Evolutionary conservation across 2,329 filamentous ascomycete species (phyloP).

Genomic region (Colletotrichum endophyticum): DNA sequence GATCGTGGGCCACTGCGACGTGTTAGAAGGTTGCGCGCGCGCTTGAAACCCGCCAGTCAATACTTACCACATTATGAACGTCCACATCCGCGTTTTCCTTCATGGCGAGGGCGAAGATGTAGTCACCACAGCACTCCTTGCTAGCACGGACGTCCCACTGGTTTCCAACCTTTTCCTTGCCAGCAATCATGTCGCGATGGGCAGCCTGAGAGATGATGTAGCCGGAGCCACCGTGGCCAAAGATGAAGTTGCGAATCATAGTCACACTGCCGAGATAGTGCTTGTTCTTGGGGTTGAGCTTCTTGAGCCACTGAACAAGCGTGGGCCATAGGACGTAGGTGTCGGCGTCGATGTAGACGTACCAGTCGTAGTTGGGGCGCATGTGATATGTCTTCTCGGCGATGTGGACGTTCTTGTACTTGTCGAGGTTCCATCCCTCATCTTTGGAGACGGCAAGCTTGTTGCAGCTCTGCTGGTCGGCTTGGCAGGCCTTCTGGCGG

Average conservation of each 20-base stretch:
- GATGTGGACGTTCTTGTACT: slow-evolving; percentile 68
- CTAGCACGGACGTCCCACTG: slow-evolving; percentile 48
- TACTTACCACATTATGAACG: slow-evolving; percentile 47
- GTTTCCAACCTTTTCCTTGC: slow-evolving; percentile 47
- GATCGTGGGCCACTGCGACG: slow-evolving; percentile 52
- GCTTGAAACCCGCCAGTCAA: not conserved
- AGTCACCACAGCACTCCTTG: slow-evolving; percentile 56
- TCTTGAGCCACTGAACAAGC: slow-evolving; percentile 51
- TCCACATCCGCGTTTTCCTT: slow-evolving; percentile 45
- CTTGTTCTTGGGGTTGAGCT: slow-evolving; percentile 45
- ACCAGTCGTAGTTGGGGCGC: slow-evolving; percentile 61
- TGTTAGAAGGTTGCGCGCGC: slow-evolving; percentile 7
- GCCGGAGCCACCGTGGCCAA: slow-evolving; percentile 63
- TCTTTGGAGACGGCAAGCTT: slow-evolving; percentile 30
- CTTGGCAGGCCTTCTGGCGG: slow-evolving; percentile 48
- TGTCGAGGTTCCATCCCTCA: slow-evolving; percentile 61
- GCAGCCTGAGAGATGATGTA: slow-evolving; percentile 57
- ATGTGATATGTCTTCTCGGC: slow-evolving; percentile 57
- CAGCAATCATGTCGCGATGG: slow-evolving; percentile 50
- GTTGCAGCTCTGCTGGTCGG: slow-evolving; percentile 50
- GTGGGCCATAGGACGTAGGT: slow-evolving; percentile 62
- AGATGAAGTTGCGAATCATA: slow-evolving; percentile 44
- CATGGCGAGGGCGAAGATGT: slow-evolving; percentile 50
- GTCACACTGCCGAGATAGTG: slow-evolving; percentile 57
- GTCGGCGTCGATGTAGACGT: slow-evolving; percentile 64